Conservation (phyloP, 2,329 filamentous ascomycete species). For the Colletotrichum cuscutae region DNA sequence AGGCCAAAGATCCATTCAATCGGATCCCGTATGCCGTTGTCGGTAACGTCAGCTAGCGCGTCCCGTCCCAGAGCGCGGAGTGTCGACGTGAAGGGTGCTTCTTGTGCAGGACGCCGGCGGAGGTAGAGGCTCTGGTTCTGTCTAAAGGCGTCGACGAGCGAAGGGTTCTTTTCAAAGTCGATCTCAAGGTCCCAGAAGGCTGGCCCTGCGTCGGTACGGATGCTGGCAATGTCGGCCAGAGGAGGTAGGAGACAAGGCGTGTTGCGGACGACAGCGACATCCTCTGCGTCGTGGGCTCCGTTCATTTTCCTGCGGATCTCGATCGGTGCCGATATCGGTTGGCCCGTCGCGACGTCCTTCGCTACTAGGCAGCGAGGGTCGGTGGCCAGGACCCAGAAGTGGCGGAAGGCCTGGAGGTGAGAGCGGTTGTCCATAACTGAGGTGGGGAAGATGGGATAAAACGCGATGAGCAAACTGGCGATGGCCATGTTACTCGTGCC, state of each 20-base stretch:
- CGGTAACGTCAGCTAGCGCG: slow-evolving; percentile 39
- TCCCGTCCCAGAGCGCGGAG: slow-evolving; percentile 74
- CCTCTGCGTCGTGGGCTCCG: slow-evolving; percentile 12
- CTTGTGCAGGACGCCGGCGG: slow-evolving; percentile 74
- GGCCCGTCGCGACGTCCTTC: slow-evolving; percentile 85
- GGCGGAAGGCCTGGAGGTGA: slow-evolving; percentile 94
- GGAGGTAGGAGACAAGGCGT: slow-evolving; percentile 73
- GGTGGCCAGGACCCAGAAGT: slow-evolving; percentile 95
- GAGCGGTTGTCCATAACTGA: slow-evolving; percentile 93
- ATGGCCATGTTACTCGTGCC: slow-evolving; percentile 88
- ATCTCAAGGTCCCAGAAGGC: slow-evolving; percentile 85
- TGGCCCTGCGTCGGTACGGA: slow-evolving; percentile 70
- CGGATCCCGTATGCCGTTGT: slow-evolving; percentile 51
- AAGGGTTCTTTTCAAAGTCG: slow-evolving; percentile 73
- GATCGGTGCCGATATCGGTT: slow-evolving; percentile 80
- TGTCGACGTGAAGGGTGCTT: slow-evolving; percentile 77
- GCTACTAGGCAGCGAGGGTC: slow-evolving; percentile 90
- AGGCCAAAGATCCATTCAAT: slow-evolving; percentile 82
- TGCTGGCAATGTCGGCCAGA: slow-evolving; percentile 67
- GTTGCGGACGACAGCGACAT: slow-evolving; percentile 50
- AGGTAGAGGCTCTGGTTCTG: slow-evolving; percentile 80
- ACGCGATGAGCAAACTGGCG: slow-evolving; percentile 86
- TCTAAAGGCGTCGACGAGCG: slow-evolving; percentile 72
- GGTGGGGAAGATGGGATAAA: slow-evolving; percentile 93
- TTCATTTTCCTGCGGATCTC: slow-evolving; percentile 66